Conservation (phyloP, 495 filamentous ascomycete genomes). For the Chaetomium cochliodes region DNA sequence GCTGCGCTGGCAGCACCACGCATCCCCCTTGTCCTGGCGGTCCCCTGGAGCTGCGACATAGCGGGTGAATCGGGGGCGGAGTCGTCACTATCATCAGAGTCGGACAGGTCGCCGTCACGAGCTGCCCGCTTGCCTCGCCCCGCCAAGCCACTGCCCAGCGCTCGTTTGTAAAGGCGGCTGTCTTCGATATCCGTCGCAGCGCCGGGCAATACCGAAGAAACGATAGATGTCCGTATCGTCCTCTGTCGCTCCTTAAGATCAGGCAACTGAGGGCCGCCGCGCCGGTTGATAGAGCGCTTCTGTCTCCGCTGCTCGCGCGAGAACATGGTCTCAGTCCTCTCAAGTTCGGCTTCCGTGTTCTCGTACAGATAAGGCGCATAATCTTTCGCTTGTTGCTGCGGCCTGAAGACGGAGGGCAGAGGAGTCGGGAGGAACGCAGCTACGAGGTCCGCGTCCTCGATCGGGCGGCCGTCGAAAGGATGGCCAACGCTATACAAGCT, state of each 20-base stretch:
- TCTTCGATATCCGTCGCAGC: slow-evolving; percentile 76
- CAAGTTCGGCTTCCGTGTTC: slow-evolving; percentile 84
- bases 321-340: slow-evolving; percentile 86
- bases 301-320: slow-evolving; percentile 89
- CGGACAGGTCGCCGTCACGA: slow-evolving; percentile 76
- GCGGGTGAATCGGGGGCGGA: slow-evolving; percentile 85
- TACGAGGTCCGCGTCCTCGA: slow-evolving; percentile 86
- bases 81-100: slow-evolving; percentile 84
- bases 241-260: slow-evolving; percentile 93
- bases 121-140: slow-evolving; percentile 52
- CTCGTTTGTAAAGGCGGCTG: slow-evolving; percentile 77
- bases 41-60: slow-evolving; percentile 69
- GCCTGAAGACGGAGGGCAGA: slow-evolving; percentile 76
- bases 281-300: slow-evolving; percentile 90
- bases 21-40: slow-evolving; percentile 83
- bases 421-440: slow-evolving; percentile 84
- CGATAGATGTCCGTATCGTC: slow-evolving; percentile 84
- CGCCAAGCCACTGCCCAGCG: slow-evolving; percentile 53
- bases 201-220: slow-evolving; percentile 87
- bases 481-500: slow-evolving; percentile 91
- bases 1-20: slow-evolving; percentile 80
- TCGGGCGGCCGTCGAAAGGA: slow-evolving; percentile 88
- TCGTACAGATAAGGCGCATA: slow-evolving; percentile 92
- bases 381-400: slow-evolving; percentile 87
- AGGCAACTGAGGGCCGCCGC: slow-evolving; percentile 89